Evolutionary conservation across 441 rosid genomes (phyloP).

Genomic region (Geranium incanum): DNA sequence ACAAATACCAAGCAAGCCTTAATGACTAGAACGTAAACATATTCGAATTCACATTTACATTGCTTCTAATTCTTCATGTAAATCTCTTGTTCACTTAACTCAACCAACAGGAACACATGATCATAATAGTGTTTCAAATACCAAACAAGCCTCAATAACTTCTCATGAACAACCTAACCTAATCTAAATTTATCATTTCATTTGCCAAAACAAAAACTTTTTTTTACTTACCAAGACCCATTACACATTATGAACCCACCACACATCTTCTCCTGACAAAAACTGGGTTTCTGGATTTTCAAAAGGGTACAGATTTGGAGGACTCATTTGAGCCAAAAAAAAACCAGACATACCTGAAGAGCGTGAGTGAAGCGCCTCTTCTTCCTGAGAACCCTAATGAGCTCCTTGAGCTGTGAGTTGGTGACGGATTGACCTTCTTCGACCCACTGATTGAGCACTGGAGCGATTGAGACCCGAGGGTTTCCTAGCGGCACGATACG

Average conservation of each 20-base stretch:
- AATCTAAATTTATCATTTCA: too few species aligned
- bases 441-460: conserved; percentile 27
- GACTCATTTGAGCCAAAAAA: background rate
- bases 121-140: background rate
- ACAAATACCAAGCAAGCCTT: background rate
- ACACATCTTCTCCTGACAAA: too few species aligned
- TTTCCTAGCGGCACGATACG: background rate
- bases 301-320: background rate
- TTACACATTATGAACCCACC: background rate
- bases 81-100: background rate
- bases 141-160: background rate
- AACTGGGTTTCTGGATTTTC: background rate
- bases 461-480: conserved; percentile 16
- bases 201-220: background rate
- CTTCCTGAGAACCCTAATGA: conserved; percentile 14
- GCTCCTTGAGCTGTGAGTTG: conserved; percentile 12
- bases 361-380: conserved; percentile 22
- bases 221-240: background rate
- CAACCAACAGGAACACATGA: background rate
- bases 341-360: conserved; percentile 21
- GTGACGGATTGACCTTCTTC: conserved; percentile 16
- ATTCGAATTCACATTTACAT: background rate
- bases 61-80: background rate
- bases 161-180: background rate
- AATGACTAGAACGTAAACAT: background rate